Evolutionary conservation across 306 rosid genomes (phyloP).

Genomic region (Quercus bicolor): DNA sequence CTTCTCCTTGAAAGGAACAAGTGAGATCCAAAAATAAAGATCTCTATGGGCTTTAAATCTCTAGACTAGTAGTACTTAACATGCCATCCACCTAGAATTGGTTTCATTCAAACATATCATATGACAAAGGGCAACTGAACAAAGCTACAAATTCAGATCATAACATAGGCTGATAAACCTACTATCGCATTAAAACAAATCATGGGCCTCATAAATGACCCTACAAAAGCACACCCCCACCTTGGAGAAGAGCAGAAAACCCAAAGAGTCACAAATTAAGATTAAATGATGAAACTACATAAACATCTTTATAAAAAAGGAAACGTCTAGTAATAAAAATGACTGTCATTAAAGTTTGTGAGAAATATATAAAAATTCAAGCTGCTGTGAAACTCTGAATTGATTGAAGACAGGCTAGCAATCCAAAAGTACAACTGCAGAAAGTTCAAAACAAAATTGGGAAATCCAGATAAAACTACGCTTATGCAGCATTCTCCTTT

Average conservation of each 20-base stretch:
- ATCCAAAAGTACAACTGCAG: constrained; percentile 12
- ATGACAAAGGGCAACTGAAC: too few species aligned
- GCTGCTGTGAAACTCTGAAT: constrained; percentile 3
- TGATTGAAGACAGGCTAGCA: constrained; percentile 4
- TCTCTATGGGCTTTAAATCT: too few species aligned
- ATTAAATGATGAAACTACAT: not conserved
- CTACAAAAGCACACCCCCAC: not conserved
- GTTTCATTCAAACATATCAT: not conserved
- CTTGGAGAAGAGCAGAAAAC: not conserved
- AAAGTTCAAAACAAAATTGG: constrained; percentile 38
- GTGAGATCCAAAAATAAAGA: too few species aligned
- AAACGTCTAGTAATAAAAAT: not conserved
- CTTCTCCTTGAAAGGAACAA: too few species aligned
- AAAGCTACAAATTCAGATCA: not conserved
- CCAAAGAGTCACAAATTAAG: not conserved
- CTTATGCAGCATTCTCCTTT: constrained; percentile 54
- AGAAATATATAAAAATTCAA: not conserved
- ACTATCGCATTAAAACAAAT: not conserved
- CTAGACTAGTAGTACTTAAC: not conserved
- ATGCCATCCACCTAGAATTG: not conserved
- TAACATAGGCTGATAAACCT: not conserved
- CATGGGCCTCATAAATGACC: not conserved
- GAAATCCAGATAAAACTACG: not conserved
- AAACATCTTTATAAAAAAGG: not conserved
- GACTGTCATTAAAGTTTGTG: not conserved